Percentiles rank a stretch among this genome's conserved stretches.
Conservation (phyloP, 768 basidiomycete species). For the Leccinum rimulosum region DNA sequence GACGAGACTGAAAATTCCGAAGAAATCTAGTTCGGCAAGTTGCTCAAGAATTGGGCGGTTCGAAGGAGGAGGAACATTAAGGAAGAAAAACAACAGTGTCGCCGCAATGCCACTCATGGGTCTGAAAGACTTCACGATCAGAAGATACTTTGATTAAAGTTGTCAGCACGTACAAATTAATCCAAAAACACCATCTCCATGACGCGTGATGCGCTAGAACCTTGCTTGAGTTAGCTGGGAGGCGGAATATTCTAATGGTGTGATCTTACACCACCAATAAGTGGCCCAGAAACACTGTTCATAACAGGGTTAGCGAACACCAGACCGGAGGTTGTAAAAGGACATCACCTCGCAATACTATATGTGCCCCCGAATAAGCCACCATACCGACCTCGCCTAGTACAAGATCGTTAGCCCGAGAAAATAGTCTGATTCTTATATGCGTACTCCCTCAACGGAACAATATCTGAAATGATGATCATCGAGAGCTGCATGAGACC, state of each 20-base stretch:
- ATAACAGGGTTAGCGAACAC: neutral
- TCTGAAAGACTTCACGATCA: slow-evolving; percentile 32
- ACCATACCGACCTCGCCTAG: neutral
- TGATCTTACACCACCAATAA: slow-evolving; percentile 72
- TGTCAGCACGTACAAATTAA: neutral
- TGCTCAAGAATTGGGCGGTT: slow-evolving; percentile 58
- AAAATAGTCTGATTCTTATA: neutral
- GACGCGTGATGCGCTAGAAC: slow-evolving; percentile 68
- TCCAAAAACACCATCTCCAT: slow-evolving; percentile 80
- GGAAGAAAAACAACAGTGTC: slow-evolving; percentile 61
- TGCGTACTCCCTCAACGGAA: slow-evolving; percentile 70
- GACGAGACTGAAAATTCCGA: slow-evolving; percentile 61
- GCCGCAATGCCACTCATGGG: slow-evolving; percentile 69
- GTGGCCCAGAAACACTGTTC: slow-evolving; percentile 58
- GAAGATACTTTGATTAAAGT: neutral
- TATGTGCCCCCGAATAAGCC: neutral
- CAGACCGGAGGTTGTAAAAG: slow-evolving; percentile 30
- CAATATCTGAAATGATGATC: slow-evolving; percentile 81
- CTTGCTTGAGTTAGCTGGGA: slow-evolving; percentile 30
- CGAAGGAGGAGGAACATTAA: slow-evolving; percentile 70
- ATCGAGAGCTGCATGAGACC: slow-evolving; percentile 73
- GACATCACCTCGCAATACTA: neutral
- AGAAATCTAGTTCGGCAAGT: slow-evolving; percentile 62
- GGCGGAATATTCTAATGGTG: neutral
- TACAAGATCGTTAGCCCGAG: neutral